phyloP scores from a whole-genome alignment of 768 basidiomycete genomes.

The Suillus paluster region DNA sequence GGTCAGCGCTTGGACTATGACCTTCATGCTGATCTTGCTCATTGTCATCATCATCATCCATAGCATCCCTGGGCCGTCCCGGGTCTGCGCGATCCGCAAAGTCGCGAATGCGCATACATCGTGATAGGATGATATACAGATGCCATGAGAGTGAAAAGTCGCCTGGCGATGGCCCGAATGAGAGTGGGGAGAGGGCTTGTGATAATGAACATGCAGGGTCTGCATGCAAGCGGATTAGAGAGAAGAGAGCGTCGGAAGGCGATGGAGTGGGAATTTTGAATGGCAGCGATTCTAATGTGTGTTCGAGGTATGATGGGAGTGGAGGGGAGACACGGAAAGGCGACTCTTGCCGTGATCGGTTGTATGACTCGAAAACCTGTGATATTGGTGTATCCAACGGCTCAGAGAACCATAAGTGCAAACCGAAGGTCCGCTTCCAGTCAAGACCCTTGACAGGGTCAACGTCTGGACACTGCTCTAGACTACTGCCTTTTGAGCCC shows the following conservation, averaged over 20 bases:
- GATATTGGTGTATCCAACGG: constrained; percentile 71
- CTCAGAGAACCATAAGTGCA: constrained; percentile 88
- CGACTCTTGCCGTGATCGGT: constrained; percentile 43
- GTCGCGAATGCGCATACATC: constrained; percentile 82
- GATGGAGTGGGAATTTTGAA: constrained; percentile 52
- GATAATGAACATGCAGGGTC: constrained; percentile 74
- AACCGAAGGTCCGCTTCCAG: constrained; percentile 93
- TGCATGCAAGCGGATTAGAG: constrained; percentile 78
- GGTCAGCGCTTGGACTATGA: constrained; percentile 83
- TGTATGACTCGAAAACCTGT: constrained; percentile 69
- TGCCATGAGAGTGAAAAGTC: constrained; percentile 93
- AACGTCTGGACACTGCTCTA: constrained; percentile 59
- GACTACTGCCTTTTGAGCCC: constrained; percentile 54
- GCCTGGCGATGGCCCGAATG: constrained; percentile 73
- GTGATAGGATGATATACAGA: constrained; percentile 84
- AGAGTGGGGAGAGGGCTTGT: constrained; percentile 69
- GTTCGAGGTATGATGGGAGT: constrained; percentile 60
- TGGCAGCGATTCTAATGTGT: constrained; percentile 24
- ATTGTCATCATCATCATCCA: constrained; percentile 46
- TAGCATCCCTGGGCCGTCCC: constrained; percentile 37
- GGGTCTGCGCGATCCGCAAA: constrained; percentile 79
- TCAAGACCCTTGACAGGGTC: constrained; percentile 76
- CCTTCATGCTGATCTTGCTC: constrained; percentile 64
- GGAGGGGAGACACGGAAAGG: constrained; percentile 53
- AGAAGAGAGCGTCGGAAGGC: constrained; percentile 75